A percentile compares a stretch with the other conserved stretches of the same genome.
phyloP scores from a whole-genome alignment of 2,329 filamentous ascomycete genomes.

The Aspergillus sp. region DNA sequence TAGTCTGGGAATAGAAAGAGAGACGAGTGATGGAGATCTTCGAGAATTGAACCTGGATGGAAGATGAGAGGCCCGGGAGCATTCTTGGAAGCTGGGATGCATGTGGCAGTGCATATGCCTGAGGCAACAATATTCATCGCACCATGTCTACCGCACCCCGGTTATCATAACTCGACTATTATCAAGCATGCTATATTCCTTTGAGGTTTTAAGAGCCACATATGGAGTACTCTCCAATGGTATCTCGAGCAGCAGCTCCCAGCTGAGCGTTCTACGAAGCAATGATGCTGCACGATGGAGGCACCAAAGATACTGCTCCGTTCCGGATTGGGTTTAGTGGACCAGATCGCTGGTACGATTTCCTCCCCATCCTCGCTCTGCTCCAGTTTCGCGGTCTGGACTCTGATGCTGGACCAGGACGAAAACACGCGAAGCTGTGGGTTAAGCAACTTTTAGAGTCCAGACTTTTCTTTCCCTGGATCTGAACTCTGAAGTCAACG shows the following conservation, averaged over 20 bases:
- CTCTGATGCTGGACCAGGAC: background rate
- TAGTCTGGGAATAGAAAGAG: background rate
- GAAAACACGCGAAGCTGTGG: background rate
- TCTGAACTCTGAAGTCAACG: too few relatives aligned
- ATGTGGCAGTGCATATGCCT: conserved; percentile 1
- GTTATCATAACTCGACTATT: background rate
- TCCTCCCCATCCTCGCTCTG: background rate
- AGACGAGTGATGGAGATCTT: background rate
- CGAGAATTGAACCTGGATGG: background rate
- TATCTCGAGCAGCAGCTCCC: background rate
- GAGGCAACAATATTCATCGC: background rate
- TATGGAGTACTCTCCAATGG: background rate
- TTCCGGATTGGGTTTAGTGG: conserved; percentile 6
- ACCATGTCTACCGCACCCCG: background rate
- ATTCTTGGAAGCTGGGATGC: background rate
- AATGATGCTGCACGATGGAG: background rate
- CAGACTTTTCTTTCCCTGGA: background rate
- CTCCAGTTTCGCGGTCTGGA: conserved; percentile 8
- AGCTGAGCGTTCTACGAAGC: background rate
- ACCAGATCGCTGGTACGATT: background rate
- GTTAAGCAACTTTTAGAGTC: background rate
- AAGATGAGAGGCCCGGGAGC: background rate
- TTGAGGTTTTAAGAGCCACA: background rate
- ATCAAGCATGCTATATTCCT: too few relatives aligned
- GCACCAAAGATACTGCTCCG: background rate